Evolutionary conservation across 108 stramenopile species (phyloP), one percentile per base, ranked within the genome.

Genomic region (Skeletonema grethae): DNA sequence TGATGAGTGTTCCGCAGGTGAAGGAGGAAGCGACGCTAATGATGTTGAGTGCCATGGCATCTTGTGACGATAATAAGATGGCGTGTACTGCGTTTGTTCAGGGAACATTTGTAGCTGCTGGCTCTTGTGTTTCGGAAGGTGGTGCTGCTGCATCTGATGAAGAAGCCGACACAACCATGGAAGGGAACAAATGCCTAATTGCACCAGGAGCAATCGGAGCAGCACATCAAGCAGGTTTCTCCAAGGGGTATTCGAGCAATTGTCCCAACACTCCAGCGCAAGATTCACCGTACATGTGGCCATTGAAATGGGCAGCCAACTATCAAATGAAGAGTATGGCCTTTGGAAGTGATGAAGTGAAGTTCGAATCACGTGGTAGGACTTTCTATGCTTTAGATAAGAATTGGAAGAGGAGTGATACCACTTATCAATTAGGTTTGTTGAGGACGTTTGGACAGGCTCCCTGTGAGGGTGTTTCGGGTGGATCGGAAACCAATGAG

Each of bases 261-360:
- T 85, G 85, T 41, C 70, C 77, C 22, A 65, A 70, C 11, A 80
- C 85, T 28, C 85, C 85, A n/a, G 80, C 73, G 5, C 68, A 82
- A 60, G 72, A 48, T 34, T 80, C 79, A n/a, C 82, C 82, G 0
- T 86, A 83, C 67, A 79, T 79, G 85, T 86, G 85, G 85, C 85
- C 85, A 12, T 55, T 83, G 61, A 56, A 48, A 24, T 86, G 85
- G 85, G 41, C 75, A 0, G 75, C 85, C 39, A 75, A 86, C 45
- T 28, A 57, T 30, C 79, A 83, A 56, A 59, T 75, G 11, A 38
- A 68, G 34, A 70, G 35, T 56, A 78, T 86, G 82, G 64, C 70
- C 16, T 83, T 69, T 62, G 82, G 77, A 7, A 69, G 18, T 29
- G 85, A 86, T 57, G 81, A 79, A 1, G 57, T 86, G 0, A 57